Base-by-base conservation (phyloP, 2,329 filamentous ascomycete genomes). In the Nemania abortiva region DNA sequence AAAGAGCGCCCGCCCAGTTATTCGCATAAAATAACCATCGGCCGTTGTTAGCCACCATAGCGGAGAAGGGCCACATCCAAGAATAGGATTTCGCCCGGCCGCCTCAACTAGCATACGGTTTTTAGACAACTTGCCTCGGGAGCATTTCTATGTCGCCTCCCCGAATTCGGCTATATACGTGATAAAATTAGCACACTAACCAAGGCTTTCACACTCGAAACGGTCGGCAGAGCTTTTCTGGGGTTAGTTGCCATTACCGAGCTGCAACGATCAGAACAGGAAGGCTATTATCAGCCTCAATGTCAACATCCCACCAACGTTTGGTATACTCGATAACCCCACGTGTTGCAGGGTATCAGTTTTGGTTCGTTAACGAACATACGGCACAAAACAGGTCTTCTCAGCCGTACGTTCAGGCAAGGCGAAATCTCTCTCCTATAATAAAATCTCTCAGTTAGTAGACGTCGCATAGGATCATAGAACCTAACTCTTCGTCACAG, bases 341-440 rank as follows among this genome's bases (percentile, higher is more conserved):
- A 70, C 68, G 68, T 70, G 65, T 29, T 37, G 22, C 56, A 24
- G 50, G n/a, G 22, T 47, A 18, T 65, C 22, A 20, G 37, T 34
- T 58, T 50, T 68, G 39, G 53, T 65, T 65, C 68, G 68, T 63
- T 31, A 11, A n/a, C n/a, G n/a, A n/a, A n/a, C n/a, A n/a, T n/a
- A 11, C 50, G 24, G 58, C 52, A 22, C n/a, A n/a, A n/a, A n/a
- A 20, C 58, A 45, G n/a, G 4, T 24, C 47, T 57, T 52, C 42
- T 63, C 65, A 63, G 60, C 55, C 55, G 50, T 50, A 37, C n/a
- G 3, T 47, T 66, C 66, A 69, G 66, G 60, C 18, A 52, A 64
- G 55, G 54, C 55, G n/a, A 56, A 66, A 45, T 60, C 20, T 20
- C 13, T 34, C 31, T n/a, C 9, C 20, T 24, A 5, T 29, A 47